Evolutionary conservation across 768 basidiomycete species (phyloP).

Genomic region (Leccinum longicurvipes): DNA sequence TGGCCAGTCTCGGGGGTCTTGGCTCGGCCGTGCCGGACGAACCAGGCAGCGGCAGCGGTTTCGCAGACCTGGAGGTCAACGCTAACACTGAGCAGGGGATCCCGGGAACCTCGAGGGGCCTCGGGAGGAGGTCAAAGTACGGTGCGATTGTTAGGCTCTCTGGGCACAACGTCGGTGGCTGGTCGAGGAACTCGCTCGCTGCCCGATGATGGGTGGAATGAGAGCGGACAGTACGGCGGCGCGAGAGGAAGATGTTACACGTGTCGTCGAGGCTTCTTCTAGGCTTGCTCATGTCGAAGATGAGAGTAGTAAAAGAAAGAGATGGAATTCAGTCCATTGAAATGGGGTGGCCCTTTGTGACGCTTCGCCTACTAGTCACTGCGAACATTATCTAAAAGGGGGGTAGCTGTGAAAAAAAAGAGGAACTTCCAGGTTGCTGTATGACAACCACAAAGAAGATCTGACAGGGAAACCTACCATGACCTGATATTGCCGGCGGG

Average conservation of each 20-base stretch:
- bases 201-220: slow-evolving; percentile 4
- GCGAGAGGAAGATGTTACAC: slow-evolving; percentile 29
- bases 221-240: slow-evolving; percentile 9
- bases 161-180: slow-evolving; percentile 1
- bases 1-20: slow-evolving; percentile 12
- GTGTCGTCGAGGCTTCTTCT: slow-evolving; percentile 31
- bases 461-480: slow-evolving; percentile 2
- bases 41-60: slow-evolving; percentile 26
- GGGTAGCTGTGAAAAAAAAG: slow-evolving; percentile 16
- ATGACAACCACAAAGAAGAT: slow-evolving; percentile 24
- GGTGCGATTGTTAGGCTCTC: slow-evolving; percentile 12
- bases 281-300: slow-evolving; percentile 20
- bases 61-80: not conserved
- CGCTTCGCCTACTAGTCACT: too few relatives aligned
- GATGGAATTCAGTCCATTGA: slow-evolving; percentile 14
- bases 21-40: slow-evolving; percentile 18
- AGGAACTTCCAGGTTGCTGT: slow-evolving; percentile 4
- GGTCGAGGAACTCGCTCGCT: slow-evolving; percentile 9
- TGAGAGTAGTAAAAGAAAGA: slow-evolving; percentile 14
- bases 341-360: slow-evolving; percentile 18
- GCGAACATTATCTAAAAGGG: slow-evolving; percentile 10
- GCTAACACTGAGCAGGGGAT: not conserved
- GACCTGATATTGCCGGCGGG: slow-evolving; percentile 9
- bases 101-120: slow-evolving; percentile 5
- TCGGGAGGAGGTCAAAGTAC: slow-evolving; percentile 3